Percentiles rank a stretch among this genome's conserved stretches.
Evolutionary conservation across 352 stramenopile species (phyloP).

Genomic region (Vaucheria bursata): DNA sequence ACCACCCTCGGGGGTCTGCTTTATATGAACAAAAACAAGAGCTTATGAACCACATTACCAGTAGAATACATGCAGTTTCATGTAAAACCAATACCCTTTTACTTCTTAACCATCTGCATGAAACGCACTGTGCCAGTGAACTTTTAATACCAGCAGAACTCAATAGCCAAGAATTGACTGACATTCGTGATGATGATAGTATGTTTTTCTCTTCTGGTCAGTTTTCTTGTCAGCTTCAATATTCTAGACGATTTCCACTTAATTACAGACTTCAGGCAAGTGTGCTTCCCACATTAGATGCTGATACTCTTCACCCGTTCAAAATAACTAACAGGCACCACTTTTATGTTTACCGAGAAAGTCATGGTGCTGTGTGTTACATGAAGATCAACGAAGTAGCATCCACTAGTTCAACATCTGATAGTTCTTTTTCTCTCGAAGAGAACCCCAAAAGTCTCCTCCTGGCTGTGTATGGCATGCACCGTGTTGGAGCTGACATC

Average conservation of each 20-base stretch:
- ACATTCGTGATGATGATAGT: neutral
- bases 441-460: neutral
- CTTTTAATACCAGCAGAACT: conserved; percentile 16
- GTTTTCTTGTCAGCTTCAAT: conserved; percentile 20
- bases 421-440: neutral
- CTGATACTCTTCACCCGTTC: conserved; percentile 9
- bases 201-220: neutral
- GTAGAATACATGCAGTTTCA: conserved; percentile 4
- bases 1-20: no score
- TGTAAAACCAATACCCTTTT: conserved; percentile 25
- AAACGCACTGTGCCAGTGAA: conserved; percentile 12
- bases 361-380: conserved; percentile 19
- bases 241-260: conserved; percentile 17
- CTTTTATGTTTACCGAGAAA: conserved; percentile 30
- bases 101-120: conserved; percentile 21
- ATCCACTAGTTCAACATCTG: neutral
- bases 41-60: no score
- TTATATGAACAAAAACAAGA: no score
- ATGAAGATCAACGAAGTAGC: conserved; percentile 26
- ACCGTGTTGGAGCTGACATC: neutral
- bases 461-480: neutral
- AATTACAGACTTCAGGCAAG: conserved; percentile 23
- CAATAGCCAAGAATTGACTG: neutral
- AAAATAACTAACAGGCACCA: neutral
- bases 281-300: conserved; percentile 18